Evolutionary conservation across 225 moss, liverwort and hornwort genomes (phyloP).

Genomic region (Rhytidiadelphus loreus): DNA sequence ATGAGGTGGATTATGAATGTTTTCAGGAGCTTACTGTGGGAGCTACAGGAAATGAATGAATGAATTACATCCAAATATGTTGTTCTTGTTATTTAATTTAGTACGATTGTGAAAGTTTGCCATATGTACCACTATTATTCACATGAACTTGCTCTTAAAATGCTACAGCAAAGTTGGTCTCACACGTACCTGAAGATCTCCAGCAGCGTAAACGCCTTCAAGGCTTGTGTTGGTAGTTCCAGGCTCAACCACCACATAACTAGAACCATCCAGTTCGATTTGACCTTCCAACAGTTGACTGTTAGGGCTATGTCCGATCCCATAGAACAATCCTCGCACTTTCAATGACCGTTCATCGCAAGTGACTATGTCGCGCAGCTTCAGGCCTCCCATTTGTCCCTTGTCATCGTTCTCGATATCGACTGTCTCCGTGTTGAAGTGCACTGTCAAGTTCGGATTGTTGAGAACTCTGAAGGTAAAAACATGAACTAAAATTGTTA

Average conservation of each 20-base stretch:
- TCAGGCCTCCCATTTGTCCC: slow-evolving; percentile 85
- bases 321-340: slow-evolving; percentile 84
- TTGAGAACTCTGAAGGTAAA: slow-evolving; percentile 44
- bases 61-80: not conserved
- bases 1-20: not conserved
- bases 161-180: not conserved
- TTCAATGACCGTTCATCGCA: slow-evolving; percentile 32
- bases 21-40: not conserved
- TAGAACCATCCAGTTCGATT: slow-evolving; percentile 76
- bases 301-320: slow-evolving; percentile 83
- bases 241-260: slow-evolving; percentile 70
- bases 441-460: slow-evolving; percentile 83
- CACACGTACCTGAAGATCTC: slow-evolving; percentile 72
- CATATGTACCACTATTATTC: not conserved
- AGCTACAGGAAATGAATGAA: not conserved
- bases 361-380: slow-evolving; percentile 23
- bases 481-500: not conserved
- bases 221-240: slow-evolving; percentile 74
- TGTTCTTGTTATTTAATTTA: too few relatives aligned
- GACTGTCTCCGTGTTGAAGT: slow-evolving; percentile 77
- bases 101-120: not conserved
- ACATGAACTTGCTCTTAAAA: not conserved
- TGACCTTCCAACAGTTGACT: slow-evolving; percentile 71
- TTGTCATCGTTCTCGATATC: slow-evolving; percentile 62
- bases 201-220: slow-evolving; percentile 91